Conservation (phyloP, 768 basidiomycete genomes). For the Boletus rubescentipes region DNA sequence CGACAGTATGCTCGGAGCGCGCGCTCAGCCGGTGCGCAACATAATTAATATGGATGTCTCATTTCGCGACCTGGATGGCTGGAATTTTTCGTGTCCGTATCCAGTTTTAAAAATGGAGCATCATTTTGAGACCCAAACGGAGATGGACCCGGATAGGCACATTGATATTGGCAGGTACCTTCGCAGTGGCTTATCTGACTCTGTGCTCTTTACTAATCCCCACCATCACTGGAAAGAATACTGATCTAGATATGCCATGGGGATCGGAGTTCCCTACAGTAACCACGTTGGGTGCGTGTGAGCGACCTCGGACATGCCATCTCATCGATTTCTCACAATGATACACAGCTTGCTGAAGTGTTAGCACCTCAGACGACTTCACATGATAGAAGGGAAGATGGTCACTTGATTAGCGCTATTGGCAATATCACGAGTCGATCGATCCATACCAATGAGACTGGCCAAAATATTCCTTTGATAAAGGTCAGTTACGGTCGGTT, state of each 20-base stretch:
- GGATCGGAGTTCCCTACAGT: background rate
- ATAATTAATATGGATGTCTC: no score
- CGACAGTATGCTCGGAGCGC: background rate
- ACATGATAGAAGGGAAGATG: background rate
- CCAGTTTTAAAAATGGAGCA: no score
- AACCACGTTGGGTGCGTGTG: background rate
- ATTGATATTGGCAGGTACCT: no score
- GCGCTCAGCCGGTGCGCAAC: background rate
- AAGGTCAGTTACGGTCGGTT: no score
- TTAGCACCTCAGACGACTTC: background rate
- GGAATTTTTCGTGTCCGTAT: no score
- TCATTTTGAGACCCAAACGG: background rate
- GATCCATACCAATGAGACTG: background rate
- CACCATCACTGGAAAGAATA: background rate
- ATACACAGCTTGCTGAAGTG: background rate
- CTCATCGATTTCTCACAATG: conserved; percentile 3
- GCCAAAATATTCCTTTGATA: no score
- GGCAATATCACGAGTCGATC: background rate
- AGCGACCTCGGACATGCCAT: background rate
- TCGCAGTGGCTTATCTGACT: background rate
- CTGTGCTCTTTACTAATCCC: background rate
- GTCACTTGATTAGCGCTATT: background rate
- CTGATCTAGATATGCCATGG: background rate
- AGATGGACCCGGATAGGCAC: background rate
- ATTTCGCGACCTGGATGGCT: background rate